These are phyloP conservation scores for Polygonum maritimum DNA, from an alignment of 148 eudicot species.

Conservation along the genomic window DNA sequence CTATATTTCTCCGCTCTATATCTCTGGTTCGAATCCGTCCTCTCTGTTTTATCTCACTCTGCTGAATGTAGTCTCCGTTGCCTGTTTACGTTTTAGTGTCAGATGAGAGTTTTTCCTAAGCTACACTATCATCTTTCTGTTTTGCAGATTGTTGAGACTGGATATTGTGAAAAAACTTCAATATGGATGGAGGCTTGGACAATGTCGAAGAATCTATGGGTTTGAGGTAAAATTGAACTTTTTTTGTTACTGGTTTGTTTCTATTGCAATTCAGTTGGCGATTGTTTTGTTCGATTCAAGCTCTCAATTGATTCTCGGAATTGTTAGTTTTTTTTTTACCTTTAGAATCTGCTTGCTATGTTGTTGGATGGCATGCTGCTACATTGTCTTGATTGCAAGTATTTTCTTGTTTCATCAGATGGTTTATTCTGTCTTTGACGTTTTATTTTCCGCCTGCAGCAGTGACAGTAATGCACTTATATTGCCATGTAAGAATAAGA, in stretches of 20 bases:
- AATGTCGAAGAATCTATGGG: background rate
- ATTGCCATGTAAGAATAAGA: slow-evolving; percentile 46
- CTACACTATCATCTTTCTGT: background rate
- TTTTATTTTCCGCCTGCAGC: background rate
- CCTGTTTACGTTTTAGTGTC: no score
- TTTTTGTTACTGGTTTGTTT: background rate
- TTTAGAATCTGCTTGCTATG: background rate
- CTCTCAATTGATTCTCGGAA: no score
- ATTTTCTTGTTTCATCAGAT: background rate
- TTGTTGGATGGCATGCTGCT: background rate
- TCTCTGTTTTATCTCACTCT: no score
- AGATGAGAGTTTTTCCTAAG: no score
- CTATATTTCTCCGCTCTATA: no score
- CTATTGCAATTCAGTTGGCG: background rate
- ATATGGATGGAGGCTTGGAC: background rate
- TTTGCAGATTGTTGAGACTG: background rate
- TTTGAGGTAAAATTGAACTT: background rate
- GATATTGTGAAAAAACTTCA: background rate
- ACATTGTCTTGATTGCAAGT: background rate
- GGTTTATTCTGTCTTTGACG: background rate
- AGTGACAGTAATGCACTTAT: slow-evolving; percentile 48
- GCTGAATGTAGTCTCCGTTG: no score
- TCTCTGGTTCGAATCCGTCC: no score
- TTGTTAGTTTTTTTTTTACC: background rate
- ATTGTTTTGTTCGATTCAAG: background rate